Percentiles rank a stretch among this genome's conserved stretches.
Conservation (phyloP, 495 filamentous ascomycete genomes). For the Tuber melanosporum region DNA sequence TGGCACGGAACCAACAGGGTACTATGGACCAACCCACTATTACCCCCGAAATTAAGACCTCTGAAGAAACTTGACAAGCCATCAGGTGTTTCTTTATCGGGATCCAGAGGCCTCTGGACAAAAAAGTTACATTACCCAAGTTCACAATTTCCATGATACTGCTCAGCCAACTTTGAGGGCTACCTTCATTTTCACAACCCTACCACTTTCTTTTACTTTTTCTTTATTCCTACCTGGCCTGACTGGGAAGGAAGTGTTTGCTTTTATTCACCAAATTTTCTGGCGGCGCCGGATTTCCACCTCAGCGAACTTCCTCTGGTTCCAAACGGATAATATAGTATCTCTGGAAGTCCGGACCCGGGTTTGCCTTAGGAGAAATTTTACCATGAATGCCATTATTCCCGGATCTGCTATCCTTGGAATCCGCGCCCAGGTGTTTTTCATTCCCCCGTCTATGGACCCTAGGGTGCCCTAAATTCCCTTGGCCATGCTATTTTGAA, state of each 20-base stretch:
- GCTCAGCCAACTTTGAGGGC: not conserved
- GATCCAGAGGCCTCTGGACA: not conserved
- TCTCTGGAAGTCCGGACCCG: not conserved
- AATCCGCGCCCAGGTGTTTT: not conserved
- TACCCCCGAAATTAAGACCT: not conserved
- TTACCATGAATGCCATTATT: conserved; percentile 1
- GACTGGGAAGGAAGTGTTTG: not conserved
- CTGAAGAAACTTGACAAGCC: not conserved
- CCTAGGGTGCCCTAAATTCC: not conserved
- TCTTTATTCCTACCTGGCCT: not conserved
- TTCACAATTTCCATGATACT: conserved; percentile 1
- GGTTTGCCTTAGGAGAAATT: not conserved
- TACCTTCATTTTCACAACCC: not conserved
- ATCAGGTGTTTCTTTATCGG: not conserved
- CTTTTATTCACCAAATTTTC: conserved; percentile 6
- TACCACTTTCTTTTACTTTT: not conserved
- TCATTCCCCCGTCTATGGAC: not conserved
- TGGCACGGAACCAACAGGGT: not conserved
- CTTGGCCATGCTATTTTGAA: not conserved
- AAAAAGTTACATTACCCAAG: not conserved
- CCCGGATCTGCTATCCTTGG: not conserved
- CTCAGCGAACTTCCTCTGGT: not conserved
- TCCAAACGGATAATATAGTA: not conserved
- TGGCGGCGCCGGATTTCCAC: not conserved
- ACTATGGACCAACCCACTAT: not conserved